These are phyloP conservation scores for Lotus japonicus DNA, from an alignment of 306 rosid genomes.

Conservation along the genomic window DNA sequence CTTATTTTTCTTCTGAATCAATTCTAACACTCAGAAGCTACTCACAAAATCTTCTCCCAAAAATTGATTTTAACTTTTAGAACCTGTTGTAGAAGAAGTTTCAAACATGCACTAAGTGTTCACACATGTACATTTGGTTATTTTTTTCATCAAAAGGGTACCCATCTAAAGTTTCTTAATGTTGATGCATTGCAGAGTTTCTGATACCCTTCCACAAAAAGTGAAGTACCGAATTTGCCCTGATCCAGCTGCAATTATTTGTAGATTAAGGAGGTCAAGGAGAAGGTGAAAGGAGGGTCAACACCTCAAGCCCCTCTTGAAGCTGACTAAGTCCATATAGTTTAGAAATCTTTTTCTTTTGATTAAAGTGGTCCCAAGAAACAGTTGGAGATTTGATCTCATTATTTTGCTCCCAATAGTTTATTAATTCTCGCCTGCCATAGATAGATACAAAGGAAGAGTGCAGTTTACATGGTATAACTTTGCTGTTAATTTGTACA, in stretches of 20 bases:
- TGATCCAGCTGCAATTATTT: conserved; percentile 67
- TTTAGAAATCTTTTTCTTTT: not conserved
- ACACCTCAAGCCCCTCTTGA: not conserved
- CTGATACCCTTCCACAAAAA: conserved; percentile 42
- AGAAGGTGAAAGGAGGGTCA: conserved; percentile 35
- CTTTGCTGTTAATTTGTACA: not conserved
- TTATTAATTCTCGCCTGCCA: not conserved
- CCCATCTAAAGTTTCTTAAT: not conserved
- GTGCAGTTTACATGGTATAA: conserved; percentile 2
- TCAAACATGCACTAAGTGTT: not conserved
- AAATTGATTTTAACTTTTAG: no score
- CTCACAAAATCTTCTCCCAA: no score
- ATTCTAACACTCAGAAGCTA: no score
- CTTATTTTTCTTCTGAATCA: no score
- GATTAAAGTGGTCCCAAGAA: not conserved
- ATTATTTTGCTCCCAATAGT: no score
- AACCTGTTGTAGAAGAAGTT: no score
- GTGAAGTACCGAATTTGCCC: conserved; percentile 77
- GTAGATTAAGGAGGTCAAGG: conserved; percentile 57
- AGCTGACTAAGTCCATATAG: not conserved
- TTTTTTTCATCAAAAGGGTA: not conserved
- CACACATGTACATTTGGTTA: not conserved
- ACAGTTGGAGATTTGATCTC: not conserved
- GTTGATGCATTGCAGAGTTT: conserved; percentile 46
- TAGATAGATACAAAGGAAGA: not conserved